A percentile compares a stretch with the other conserved stretches of the same genome.
These are phyloP conservation scores for Exserohilum rostratum DNA, from an alignment of 2,329 filamentous ascomycete genomes.

Conservation along the genomic window DNA sequence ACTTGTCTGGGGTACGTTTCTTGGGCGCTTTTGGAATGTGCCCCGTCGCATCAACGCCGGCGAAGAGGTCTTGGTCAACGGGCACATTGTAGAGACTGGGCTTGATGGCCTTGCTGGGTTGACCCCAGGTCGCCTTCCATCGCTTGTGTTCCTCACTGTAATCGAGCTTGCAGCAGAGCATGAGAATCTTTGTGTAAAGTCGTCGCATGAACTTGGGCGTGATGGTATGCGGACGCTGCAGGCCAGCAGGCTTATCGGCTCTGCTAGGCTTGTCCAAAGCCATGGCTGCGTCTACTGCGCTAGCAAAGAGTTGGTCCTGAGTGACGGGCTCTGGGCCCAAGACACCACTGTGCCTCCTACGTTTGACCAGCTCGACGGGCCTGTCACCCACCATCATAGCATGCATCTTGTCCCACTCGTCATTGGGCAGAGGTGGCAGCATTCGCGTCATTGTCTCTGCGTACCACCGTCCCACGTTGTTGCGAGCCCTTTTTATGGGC, in stretches of 20 bases:
- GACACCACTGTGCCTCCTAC: conserved; percentile 21
- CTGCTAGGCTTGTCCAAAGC: conserved; percentile 34
- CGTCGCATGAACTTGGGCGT: conserved; percentile 54
- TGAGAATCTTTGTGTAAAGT: conserved; percentile 52
- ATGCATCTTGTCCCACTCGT: conserved; percentile 53
- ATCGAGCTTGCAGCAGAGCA: conserved; percentile 51
- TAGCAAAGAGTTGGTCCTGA: conserved; percentile 9
- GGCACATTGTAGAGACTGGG: conserved; percentile 21
- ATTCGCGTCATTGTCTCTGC: conserved; percentile 50
- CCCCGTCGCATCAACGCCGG: conserved; percentile 35
- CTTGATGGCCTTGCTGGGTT: conserved; percentile 13
- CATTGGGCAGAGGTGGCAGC: conserved; percentile 52
- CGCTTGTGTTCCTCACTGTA: conserved; percentile 40
- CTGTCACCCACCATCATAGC: conserved; percentile 47
- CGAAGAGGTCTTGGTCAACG: conserved; percentile 34
- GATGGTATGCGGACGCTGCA: conserved; percentile 44
- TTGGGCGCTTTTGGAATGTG: conserved; percentile 8
- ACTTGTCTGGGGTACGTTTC: conserved; percentile 2
- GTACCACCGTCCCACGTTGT: conserved; percentile 53
- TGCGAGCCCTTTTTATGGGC: conserved; percentile 52
- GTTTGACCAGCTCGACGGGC: conserved; percentile 32
- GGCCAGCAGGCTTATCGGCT: conserved; percentile 30
- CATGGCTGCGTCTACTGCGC: conserved; percentile 24
- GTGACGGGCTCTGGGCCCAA: background rate
- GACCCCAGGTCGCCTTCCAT: conserved; percentile 39